These are phyloP conservation scores for Penicillium goetzii DNA, from an alignment of 495 filamentous ascomycete species.

Conservation along the genomic window DNA sequence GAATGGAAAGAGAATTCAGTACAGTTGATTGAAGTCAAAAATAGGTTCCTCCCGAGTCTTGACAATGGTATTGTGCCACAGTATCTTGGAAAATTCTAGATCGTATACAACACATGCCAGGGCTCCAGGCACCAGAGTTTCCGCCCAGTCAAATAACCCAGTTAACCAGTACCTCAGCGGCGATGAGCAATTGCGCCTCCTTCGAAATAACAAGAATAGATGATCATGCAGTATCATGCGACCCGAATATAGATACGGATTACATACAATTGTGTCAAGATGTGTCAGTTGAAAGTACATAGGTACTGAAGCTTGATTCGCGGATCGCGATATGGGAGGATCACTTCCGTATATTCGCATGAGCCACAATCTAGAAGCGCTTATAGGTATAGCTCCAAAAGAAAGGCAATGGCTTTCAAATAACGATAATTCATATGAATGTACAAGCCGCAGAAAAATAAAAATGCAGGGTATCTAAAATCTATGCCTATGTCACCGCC, in stretches of 20 bases:
- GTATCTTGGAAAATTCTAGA: not conserved
- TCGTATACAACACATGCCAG: not conserved
- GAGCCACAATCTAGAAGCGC: not conserved
- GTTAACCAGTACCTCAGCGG: not conserved
- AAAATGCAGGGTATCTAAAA: slow-evolving; percentile 8
- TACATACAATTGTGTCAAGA: not conserved
- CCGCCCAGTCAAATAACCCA: not conserved
- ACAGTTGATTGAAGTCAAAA: not conserved
- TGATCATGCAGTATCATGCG: not conserved
- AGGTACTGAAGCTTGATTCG: not conserved
- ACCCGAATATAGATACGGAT: not conserved
- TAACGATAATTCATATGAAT: not conserved
- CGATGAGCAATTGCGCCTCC: slow-evolving; percentile 7
- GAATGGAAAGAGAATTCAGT: not conserved
- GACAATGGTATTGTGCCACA: not conserved
- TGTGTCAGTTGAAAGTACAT: not conserved
- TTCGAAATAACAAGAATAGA: not conserved
- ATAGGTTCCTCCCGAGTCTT: not conserved
- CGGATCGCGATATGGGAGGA: not conserved
- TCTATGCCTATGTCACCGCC: not conserved
- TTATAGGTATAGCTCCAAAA: not conserved
- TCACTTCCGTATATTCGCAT: not conserved
- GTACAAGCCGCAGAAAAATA: not conserved
- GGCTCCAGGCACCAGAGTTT: slow-evolving; percentile 15
- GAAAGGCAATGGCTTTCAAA: not conserved